Base-by-base conservation (phyloP, 2,329 filamentous ascomycete genomes). In the Helicocarpus griseus region DNA sequence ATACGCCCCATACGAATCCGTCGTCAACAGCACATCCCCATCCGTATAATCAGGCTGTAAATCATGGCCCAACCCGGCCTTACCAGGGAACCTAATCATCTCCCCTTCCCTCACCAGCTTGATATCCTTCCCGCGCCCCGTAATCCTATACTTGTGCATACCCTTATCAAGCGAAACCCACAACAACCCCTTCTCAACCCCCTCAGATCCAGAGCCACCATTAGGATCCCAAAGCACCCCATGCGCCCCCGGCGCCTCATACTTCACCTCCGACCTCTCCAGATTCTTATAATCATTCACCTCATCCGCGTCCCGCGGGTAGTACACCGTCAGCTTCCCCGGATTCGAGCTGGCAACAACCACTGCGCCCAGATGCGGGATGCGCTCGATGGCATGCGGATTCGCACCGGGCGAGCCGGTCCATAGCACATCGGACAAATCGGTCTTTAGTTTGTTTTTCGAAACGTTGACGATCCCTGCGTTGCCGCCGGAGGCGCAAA, bases 381-480 rank as follows among this genome's bases (percentile, higher is more conserved):
- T 53, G 6, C 54, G 50, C 35, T 58, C 57, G 26, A 58, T 52
- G 2, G 55, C 47, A 31, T 58, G 57, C 22, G 57, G 57, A 29
- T 58, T 58, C 5, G 48, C 54, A 7, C 50, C 55, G 4, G 51
- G 46, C 2, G 52, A 50, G 3, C 52, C 55, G 13, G 48, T n/a
- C 57, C 57, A 58, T n/a, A 56, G 36, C 11, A 57, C 43, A 44
- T 56, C 52, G 28, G 38, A 4, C 39, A 56, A 19, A 39, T 24
- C 35, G 35, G 47, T 58, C 64, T 79, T 73, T 3, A 70, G 65
- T 54, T 78, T 77, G 31, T 63, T 62, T 57, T 70, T 68, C 11
- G 77, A 77, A 17, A 77, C 65, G 44, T 72, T 66, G 39, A 76
- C 66, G 19, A 80, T 69, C 48, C 73, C 70, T 47, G 54, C 57